A percentile compares a stretch with the other conserved stretches of the same genome.
These are phyloP conservation scores for Aspergillus fructus DNA, from an alignment of 2,329 filamentous ascomycete species.

Conservation along the genomic window DNA sequence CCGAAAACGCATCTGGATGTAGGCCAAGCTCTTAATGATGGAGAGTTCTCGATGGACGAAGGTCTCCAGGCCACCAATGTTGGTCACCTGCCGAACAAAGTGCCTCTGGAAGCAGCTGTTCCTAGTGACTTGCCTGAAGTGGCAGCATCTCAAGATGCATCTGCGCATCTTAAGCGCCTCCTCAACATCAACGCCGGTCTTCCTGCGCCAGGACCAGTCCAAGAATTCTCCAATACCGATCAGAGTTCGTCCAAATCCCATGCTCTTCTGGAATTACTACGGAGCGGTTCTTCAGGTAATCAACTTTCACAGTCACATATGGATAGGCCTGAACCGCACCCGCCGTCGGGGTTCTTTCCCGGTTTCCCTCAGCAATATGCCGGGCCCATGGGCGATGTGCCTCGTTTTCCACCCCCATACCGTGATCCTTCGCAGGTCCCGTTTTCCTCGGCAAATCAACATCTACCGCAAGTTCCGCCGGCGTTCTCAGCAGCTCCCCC, in stretches of 20 bases:
- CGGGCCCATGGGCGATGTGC: slow-evolving; percentile 27
- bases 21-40: slow-evolving; percentile 46
- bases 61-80: slow-evolving; percentile 21
- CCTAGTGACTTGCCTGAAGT: slow-evolving; percentile 44
- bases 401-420: slow-evolving; percentile 19
- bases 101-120: slow-evolving; percentile 22
- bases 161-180: slow-evolving; percentile 53
- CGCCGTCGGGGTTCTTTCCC: slow-evolving; percentile 51
- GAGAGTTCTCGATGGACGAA: slow-evolving; percentile 63
- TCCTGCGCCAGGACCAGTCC: slow-evolving; percentile 13
- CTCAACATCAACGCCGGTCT: slow-evolving; percentile 38
- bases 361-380: slow-evolving; percentile 34
- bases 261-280: slow-evolving; percentile 58
- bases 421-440: slow-evolving; percentile 16
- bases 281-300: slow-evolving; percentile 38
- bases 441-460: slow-evolving; percentile 8
- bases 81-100: slow-evolving; percentile 19
- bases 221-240: slow-evolving; percentile 20
- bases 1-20: slow-evolving; percentile 47
- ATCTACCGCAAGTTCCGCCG: slow-evolving; percentile 11
- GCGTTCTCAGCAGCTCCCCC: slow-evolving; percentile 15
- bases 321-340: slow-evolving; percentile 54
- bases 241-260: slow-evolving; percentile 46
- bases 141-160: slow-evolving; percentile 43
- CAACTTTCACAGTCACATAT: slow-evolving; percentile 24